A percentile compares a stretch with the other conserved stretches of the same genome.
These are phyloP conservation scores for Blastobotrys chiropterorum DNA, from an alignment of 805 yeast genomes.

Conservation along the genomic window DNA sequence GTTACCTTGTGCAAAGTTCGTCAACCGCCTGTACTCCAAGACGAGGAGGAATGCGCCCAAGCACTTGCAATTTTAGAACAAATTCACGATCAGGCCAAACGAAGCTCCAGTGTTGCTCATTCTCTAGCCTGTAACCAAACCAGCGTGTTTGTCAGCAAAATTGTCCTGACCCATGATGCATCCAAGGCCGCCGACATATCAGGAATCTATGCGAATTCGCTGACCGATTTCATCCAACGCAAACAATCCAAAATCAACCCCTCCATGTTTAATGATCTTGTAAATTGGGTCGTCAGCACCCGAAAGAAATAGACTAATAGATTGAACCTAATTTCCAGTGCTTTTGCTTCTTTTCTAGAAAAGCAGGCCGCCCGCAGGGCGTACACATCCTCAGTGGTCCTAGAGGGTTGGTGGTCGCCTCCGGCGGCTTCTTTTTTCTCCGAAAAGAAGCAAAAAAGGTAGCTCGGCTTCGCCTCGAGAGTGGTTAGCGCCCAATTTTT, in stretches of 20 bases:
- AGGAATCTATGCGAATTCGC: slow-evolving; percentile 48
- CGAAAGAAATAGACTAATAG: slow-evolving; percentile 27
- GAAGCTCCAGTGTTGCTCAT: slow-evolving; percentile 43
- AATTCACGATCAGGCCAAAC: slow-evolving; percentile 35
- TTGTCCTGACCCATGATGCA: slow-evolving; percentile 39
- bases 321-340: no score
- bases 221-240: slow-evolving; percentile 56
- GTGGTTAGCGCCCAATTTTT: no score
- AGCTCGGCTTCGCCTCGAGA: no score
- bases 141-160: slow-evolving; percentile 58
- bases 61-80: slow-evolving; percentile 24
- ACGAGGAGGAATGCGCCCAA: slow-evolving; percentile 18
- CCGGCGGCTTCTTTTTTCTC: no score
- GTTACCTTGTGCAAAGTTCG: slow-evolving; percentile 49
- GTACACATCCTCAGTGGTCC: no score
- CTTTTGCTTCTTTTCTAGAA: no score
- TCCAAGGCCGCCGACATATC: slow-evolving; percentile 39
- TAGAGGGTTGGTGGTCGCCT: no score
- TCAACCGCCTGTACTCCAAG: slow-evolving; percentile 20
- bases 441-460: slow-evolving; percentile 1
- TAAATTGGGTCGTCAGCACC: slow-evolving; percentile 70
- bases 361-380: no score
- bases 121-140: slow-evolving; percentile 57
- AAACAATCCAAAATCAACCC: slow-evolving; percentile 44
- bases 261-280: slow-evolving; percentile 63